These are phyloP conservation scores for Microsporum audouinii DNA, from an alignment of 2,329 filamentous ascomycete genomes.

Conservation along the genomic window DNA sequence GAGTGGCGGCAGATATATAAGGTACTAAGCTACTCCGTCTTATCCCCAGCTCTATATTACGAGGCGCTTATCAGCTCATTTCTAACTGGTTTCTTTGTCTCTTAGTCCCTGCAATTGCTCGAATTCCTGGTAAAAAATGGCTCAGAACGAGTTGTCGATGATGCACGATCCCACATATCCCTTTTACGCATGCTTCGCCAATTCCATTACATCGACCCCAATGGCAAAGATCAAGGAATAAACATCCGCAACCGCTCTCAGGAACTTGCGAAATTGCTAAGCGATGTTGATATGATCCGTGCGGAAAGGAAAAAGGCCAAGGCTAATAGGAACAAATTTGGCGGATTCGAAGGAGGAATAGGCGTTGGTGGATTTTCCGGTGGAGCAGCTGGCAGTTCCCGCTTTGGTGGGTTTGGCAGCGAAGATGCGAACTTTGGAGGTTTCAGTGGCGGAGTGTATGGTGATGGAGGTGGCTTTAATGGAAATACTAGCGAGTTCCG, in stretches of 20 bases:
- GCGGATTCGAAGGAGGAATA: slow-evolving; percentile 76
- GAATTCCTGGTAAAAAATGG: slow-evolving; percentile 77
- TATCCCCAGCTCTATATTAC: neutral
- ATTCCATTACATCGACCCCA: slow-evolving; percentile 91
- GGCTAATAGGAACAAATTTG: slow-evolving; percentile 84
- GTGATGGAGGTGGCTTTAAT: slow-evolving; percentile 90
- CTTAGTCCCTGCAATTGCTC: slow-evolving; percentile 68
- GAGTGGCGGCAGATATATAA: slow-evolving; percentile 99
- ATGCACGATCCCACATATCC: slow-evolving; percentile 87
- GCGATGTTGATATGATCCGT: slow-evolving; percentile 52
- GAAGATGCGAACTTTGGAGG: slow-evolving; percentile 55
- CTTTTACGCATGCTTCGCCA: slow-evolving; percentile 96
- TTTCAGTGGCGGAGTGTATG: slow-evolving; percentile 68
- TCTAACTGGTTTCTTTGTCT: neutral
- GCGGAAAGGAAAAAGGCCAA: slow-evolving; percentile 75
- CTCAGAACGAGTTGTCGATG: slow-evolving; percentile 92
- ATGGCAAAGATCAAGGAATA: slow-evolving; percentile 96
- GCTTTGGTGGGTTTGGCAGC: slow-evolving; percentile 87
- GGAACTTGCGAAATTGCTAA: slow-evolving; percentile 83
- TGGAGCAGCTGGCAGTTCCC: slow-evolving; percentile 45
- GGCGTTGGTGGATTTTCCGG: slow-evolving; percentile 39
- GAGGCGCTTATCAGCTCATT: neutral
- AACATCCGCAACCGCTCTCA: slow-evolving; percentile 96
- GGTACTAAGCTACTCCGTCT: slow-evolving; percentile 35
- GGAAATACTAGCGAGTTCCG: slow-evolving; percentile 63